Evolutionary conservation across 1,284 basidiomycete genomes (phyloP), one percentile per base, ranked within the genome.

Genomic region (Ceraceosorus bombacis): DNA sequence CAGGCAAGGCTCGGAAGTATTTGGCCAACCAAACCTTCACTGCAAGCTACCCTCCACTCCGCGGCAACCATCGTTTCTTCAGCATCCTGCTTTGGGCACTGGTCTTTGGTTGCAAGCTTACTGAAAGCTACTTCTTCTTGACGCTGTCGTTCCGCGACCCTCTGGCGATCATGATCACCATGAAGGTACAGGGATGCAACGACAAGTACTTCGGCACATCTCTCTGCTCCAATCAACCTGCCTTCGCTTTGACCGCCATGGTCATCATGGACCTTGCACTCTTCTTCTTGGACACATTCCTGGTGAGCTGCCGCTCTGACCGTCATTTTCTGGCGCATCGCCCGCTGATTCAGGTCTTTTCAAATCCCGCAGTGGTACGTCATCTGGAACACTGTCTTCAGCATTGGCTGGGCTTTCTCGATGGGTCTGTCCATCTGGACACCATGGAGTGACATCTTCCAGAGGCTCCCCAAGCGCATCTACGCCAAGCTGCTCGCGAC

Each of bases 351-450:
- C 27, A 27, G 27, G 27, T 27, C 27, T 27, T 27, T 27, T 27
- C 27, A 27, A 27, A 27, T 27, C 27, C 27, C 27, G 27, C 27
- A 27, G 60, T 77, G 75, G 75, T 76, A 77, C 66, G 75, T 77
- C 63, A 76, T 77, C 41, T 77, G 75, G 75, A 76, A 73, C 70
- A 76, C 75, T 49, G 75, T 77, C 64, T 77, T 77, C 67, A 70
- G 66, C 57, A 71, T 77, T 55, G 75, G 74, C 41, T 77, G 75
- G 75, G 69, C 74, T 13, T 77, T 77, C 66, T 67, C 66, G 52
- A 72, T 75, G 65, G 75, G 75, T 51, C 69, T 77, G n/a, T 77
- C 75, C 36, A 76, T 77, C 61, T 77, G 75, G 75, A 77, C 75
- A 53, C 75, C 75, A 37, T 77, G 75, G 75, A 70, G 67, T 51